phyloP scores from a whole-genome alignment of 495 filamentous ascomycete species.

The Neurospora tetrasperma region DNA sequence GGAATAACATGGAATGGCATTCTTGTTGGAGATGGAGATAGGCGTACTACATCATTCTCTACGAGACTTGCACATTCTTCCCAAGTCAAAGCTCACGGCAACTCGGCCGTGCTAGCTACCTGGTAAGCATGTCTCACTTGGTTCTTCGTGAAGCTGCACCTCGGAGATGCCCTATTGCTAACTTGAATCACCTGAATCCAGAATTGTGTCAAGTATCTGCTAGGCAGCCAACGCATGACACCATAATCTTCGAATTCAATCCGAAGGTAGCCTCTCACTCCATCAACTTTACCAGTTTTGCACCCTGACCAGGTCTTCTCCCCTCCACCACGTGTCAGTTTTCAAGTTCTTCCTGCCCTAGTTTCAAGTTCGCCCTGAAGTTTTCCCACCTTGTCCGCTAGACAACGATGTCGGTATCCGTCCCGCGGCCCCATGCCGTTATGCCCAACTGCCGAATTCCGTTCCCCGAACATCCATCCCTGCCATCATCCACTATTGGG shows the following conservation, averaged over 20 bases:
- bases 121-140: neutral
- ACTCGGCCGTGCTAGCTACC: neutral
- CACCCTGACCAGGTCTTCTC: neutral
- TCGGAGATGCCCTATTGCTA: neutral
- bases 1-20: neutral
- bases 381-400: neutral
- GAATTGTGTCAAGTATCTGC: neutral
- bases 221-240: neutral
- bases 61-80: neutral
- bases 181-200: neutral
- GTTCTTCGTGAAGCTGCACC: neutral
- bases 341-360: neutral
- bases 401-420: neutral
- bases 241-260: neutral
- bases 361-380: neutral
- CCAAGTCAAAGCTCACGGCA: neutral
- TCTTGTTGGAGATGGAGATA: neutral
- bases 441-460: neutral
- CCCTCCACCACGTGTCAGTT: neutral
- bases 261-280: neutral
- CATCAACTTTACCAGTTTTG: neutral
- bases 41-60: neutral
- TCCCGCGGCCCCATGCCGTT: neutral
- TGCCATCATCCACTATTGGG: neutral
- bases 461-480: neutral